Evolutionary conservation across 2,329 filamentous ascomycete genomes (phyloP), one percentile per base, ranked within the genome.

Genomic region (Fusarium sp.): DNA sequence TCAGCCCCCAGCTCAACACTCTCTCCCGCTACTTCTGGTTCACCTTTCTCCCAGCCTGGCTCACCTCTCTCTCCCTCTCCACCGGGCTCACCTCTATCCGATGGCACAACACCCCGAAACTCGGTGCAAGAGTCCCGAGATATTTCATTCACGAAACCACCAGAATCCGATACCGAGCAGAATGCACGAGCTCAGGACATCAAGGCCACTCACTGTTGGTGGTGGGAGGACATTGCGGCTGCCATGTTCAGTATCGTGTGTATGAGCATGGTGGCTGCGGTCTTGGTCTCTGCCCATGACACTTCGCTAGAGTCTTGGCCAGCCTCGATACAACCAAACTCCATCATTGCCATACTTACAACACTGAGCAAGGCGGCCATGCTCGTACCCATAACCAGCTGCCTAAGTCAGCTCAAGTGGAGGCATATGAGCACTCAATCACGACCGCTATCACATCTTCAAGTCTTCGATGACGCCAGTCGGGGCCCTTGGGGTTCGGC

Each of bases 401-500:
- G 67, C n/a, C 23, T 70, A 4, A 60, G 67, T 13, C 64, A 70
- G 50, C 37, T 67, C 7, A 64, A 70, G 20, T 70, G 58, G 67
- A 32, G 64, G 27, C 63, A 70, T 6, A 25, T 70, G 11, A 45
- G 37, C 39, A 23, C 30, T 25, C 16, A 37, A 16, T 32, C 66
- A 9, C 32, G 63, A 16, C 37, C 63, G 0, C 43, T 67, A 4
- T 7, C 50, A 5, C 43, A 59, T 5, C 27, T 70, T 9, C 68
- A 70, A 35, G 37, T 61, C 10, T 70, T 70, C 13, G 68, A 70
- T 8, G 54, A 70, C 35, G 64, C 68, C 1, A 70, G 68, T 8
- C 68, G 64, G 0, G 64, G 64, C 2, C 64, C 64, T 14, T 67
- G 64, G 68, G 64, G 59, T 27, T 64, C 64, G 3, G 14, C 16